These are phyloP conservation scores for Sextonia rubra DNA, from an alignment of 164 flowering plant genomes.

Conservation along the genomic window DNA sequence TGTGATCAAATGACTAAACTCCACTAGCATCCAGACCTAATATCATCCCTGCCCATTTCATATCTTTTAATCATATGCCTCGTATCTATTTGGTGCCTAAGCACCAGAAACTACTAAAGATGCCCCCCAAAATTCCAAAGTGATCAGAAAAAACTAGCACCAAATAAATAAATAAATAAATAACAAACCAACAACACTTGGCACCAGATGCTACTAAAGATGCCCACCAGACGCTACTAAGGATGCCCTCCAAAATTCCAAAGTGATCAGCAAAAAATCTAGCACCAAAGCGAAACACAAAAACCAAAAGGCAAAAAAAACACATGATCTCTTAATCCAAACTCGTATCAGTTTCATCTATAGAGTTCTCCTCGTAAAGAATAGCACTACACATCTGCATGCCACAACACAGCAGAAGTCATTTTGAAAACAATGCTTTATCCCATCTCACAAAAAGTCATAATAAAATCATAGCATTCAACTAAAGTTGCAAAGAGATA, in stretches of 20 bases:
- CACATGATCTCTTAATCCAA: background rate
- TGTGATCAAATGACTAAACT: background rate
- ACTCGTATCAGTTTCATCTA: background rate
- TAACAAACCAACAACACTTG: no score
- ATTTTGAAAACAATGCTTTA: background rate
- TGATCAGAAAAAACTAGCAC: background rate
- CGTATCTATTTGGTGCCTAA: background rate
- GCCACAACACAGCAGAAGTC: background rate
- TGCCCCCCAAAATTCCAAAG: background rate
- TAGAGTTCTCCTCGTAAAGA: background rate
- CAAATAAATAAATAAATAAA: no score
- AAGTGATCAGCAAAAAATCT: no score
- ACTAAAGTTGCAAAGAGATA: background rate
- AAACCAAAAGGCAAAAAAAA: no score
- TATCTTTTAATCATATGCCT: background rate
- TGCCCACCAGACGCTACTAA: no score
- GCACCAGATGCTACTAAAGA: no score
- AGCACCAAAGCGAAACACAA: no score
- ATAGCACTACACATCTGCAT: background rate
- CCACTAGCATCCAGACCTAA: background rate
- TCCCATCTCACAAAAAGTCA: background rate
- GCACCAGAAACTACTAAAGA: background rate
- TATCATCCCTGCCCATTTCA: background rate
- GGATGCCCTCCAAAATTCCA: no score
- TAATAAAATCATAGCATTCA: background rate